Percentiles rank a stretch among this genome's conserved stretches.
Conservation (phyloP, 2,329 filamentous ascomycete genomes). For the Fusarium guadeloupense region DNA sequence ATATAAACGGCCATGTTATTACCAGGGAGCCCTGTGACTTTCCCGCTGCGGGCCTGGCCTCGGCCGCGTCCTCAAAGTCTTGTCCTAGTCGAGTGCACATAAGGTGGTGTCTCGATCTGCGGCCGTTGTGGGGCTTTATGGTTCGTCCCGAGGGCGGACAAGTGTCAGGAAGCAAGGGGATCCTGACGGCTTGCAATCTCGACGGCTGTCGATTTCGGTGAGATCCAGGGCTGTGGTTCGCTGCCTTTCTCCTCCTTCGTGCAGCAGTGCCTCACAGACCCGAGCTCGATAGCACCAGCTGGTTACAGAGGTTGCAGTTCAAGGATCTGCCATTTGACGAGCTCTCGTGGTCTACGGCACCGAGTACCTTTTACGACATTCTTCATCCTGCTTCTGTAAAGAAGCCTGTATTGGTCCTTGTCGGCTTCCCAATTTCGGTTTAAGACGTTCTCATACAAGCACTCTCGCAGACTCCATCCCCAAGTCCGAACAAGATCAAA, state of each 20-base stretch:
- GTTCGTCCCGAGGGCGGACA: conserved; percentile 52
- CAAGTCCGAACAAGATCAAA: not conserved
- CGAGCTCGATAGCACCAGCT: conserved; percentile 23
- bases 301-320: conserved; percentile 15
- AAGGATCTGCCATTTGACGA: conserved; percentile 21
- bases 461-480: conserved; percentile 5
- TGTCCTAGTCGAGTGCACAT: conserved; percentile 37
- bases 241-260: conserved; percentile 34
- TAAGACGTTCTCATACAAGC: not conserved
- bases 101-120: conserved; percentile 51
- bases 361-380: conserved; percentile 18
- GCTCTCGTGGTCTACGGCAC: conserved; percentile 16
- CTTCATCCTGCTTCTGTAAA: conserved; percentile 13
- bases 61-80: conserved; percentile 33
- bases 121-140: conserved; percentile 53
- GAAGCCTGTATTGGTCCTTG: conserved; percentile 10
- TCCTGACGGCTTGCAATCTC: conserved; percentile 44
- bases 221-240: conserved; percentile 48
- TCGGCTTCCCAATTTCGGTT: conserved; percentile 7
- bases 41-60: conserved; percentile 46
- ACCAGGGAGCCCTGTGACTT: conserved; percentile 39
- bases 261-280: conserved; percentile 26
- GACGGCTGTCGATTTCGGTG: conserved; percentile 49
- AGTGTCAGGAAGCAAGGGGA: conserved; percentile 49
- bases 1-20: conserved; percentile 42